Conservation (phyloP, 306 rosid species). For the Macrotyloma uniflorum region DNA sequence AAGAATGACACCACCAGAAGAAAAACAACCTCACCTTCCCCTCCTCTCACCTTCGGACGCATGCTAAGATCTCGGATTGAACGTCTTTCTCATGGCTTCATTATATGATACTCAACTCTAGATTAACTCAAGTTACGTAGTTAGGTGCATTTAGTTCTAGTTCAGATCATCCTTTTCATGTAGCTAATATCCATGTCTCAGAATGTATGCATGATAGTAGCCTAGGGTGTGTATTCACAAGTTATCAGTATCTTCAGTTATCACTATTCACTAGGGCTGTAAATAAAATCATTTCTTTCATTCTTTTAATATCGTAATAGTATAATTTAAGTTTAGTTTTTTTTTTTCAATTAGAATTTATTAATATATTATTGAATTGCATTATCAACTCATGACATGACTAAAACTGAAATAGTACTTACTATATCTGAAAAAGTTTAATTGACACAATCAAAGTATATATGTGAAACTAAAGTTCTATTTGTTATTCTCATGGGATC, state of each 20-base stretch:
- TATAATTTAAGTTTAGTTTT: too few relatives aligned
- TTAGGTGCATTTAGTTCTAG: neutral
- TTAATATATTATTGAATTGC: too few relatives aligned
- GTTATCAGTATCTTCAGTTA: neutral
- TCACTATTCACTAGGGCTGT: neutral
- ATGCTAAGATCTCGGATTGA: slow-evolving; percentile 23
- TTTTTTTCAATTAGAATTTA: too few relatives aligned
- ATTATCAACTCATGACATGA: too few relatives aligned
- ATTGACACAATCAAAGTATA: too few relatives aligned
- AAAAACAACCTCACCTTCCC: slow-evolving; percentile 25
- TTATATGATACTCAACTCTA: neutral
- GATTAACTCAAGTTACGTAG: neutral
- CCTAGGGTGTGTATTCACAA: slow-evolving; percentile 10
- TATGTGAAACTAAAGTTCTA: too few relatives aligned
- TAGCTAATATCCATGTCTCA: neutral
- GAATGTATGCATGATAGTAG: neutral
- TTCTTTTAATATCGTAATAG: too few relatives aligned
- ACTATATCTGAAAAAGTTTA: too few relatives aligned
- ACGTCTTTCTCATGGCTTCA: slow-evolving; percentile 58
- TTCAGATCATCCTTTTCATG: neutral
- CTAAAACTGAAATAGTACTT: too few relatives aligned
- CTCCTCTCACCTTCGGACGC: neutral
- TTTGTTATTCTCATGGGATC: too few relatives aligned
- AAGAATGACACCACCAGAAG: slow-evolving; percentile 37
- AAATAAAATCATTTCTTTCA: neutral